These are phyloP conservation scores for Novymonas esmeraldas DNA, from an alignment of 208 protist genomes.

Conservation along the genomic window DNA sequence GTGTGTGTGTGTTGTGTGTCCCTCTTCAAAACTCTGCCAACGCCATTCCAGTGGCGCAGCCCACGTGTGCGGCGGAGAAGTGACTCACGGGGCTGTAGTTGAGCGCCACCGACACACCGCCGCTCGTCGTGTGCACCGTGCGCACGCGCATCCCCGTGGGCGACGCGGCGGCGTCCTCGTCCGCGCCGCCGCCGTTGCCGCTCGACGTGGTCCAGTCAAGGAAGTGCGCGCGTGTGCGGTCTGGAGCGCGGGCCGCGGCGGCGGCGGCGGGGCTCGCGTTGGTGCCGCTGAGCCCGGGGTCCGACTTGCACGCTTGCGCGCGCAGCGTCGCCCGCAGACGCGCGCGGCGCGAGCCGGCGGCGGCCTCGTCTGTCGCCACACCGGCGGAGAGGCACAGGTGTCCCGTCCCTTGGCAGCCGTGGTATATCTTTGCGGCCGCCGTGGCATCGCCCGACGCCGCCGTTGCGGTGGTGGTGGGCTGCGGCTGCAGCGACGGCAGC, in stretches of 20 bases:
- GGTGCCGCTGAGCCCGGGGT: not conserved
- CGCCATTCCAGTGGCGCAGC: conserved; percentile 19
- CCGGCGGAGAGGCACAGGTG: conserved; percentile 52
- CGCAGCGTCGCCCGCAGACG: conserved; percentile 19
- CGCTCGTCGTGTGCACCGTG: conserved; percentile 30
- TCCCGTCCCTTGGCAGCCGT: conserved; percentile 68
- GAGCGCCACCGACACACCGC: conserved; percentile 24
- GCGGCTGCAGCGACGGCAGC: conserved; percentile 1
- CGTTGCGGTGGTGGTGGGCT: not conserved
- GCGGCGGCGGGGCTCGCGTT: not conserved
- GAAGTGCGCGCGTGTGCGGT: not conserved
- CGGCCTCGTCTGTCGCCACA: conserved; percentile 3
- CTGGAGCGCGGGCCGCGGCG: not conserved
- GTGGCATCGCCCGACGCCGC: not conserved
- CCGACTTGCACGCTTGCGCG: conserved; percentile 1
- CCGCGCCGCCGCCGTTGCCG: not conserved
- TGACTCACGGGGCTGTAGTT: conserved; percentile 50
- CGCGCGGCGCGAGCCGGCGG: conserved; percentile 3
- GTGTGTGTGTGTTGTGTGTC: not conserved
- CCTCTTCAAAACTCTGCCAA: conserved; percentile 22
- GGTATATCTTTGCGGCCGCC: conserved; percentile 28
- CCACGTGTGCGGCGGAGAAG: conserved; percentile 39
- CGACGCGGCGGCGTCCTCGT: not conserved
- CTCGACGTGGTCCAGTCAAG: not conserved
- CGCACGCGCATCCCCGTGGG: not conserved